Percentiles rank a stretch among this genome's conserved stretches.
phyloP scores from a whole-genome alignment of 1,284 basidiomycete genomes.

The Leucocoprinus gongylophorus region DNA sequence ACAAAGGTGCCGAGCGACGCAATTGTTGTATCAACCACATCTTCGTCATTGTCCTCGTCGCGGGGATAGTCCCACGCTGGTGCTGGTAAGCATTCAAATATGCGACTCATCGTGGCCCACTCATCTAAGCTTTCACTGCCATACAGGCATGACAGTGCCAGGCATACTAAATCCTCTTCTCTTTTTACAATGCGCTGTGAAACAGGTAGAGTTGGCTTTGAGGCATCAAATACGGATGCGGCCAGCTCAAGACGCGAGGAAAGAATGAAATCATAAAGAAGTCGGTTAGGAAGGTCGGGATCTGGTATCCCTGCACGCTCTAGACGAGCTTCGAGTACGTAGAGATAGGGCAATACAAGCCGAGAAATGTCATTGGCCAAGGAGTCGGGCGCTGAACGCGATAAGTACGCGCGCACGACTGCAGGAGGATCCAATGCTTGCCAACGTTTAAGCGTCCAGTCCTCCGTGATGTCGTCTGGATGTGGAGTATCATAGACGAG shows the following conservation, averaged over 20 bases:
- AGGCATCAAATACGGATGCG: conserved; percentile 77
- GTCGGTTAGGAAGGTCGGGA: conserved; percentile 48
- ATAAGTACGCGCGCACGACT: conserved; percentile 70
- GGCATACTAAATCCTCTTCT: conserved; percentile 76
- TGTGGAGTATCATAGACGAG: conserved; percentile 77
- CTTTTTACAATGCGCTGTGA: conserved; percentile 69
- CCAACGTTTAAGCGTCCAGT: conserved; percentile 78
- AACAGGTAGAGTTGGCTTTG: conserved; percentile 75
- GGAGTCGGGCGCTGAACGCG: conserved; percentile 56
- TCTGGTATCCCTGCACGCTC: conserved; percentile 74
- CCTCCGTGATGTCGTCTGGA: conserved; percentile 31
- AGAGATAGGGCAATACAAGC: conserved; percentile 86
- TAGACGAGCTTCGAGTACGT: conserved; percentile 78
- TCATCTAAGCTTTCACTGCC: conserved; percentile 64
- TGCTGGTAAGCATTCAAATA: conserved; percentile 91
- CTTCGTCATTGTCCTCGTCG: conserved; percentile 55
- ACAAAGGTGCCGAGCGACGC: conserved; percentile 75
- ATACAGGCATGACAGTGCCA: conserved; percentile 87
- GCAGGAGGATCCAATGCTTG: conserved; percentile 53
- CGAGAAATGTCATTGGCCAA: conserved; percentile 66
- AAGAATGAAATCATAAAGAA: conserved; percentile 75
- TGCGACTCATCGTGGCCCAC: conserved; percentile 80
- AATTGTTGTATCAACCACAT: conserved; percentile 74
- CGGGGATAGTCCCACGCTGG: conserved; percentile 76
- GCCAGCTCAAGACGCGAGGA: conserved; percentile 58